Conservation (phyloP, 1,139 yeast genomes). For the Diutina mesorugosa region DNA sequence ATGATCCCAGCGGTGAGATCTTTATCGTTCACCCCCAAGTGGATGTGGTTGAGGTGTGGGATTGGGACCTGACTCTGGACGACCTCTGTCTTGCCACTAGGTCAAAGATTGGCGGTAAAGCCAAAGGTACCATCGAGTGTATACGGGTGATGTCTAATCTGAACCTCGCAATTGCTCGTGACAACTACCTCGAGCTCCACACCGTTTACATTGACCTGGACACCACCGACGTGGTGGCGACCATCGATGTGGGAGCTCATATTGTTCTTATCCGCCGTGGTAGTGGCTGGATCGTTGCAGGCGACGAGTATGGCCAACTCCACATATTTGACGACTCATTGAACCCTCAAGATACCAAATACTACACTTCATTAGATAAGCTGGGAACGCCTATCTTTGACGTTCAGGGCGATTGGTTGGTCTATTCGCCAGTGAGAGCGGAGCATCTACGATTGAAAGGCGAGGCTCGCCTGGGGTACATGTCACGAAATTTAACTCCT, state of each 20-base stretch:
- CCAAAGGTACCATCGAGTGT: neutral
- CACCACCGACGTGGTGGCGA: neutral
- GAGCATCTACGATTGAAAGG: constrained; percentile 13
- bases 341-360: neutral
- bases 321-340: constrained; percentile 20
- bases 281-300: constrained; percentile 6
- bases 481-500: constrained; percentile 15
- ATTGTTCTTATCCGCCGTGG: neutral
- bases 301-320: constrained; percentile 12
- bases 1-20: constrained; percentile 35
- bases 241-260: neutral
- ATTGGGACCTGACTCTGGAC: constrained; percentile 17
- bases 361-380: neutral
- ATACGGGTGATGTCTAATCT: neutral
- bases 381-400: constrained; percentile 31
- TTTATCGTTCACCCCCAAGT: constrained; percentile 18
- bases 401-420: constrained; percentile 37
- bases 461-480: neutral
- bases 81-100: neutral
- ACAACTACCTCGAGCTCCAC: neutral
- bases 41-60: constrained; percentile 34
- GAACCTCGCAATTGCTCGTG: neutral
- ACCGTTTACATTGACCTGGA: neutral
- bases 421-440: constrained; percentile 28
- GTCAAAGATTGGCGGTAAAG: neutral